These are phyloP conservation scores for Termitomyces sp. DNA, from an alignment of 768 basidiomycete genomes.

Conservation along the genomic window DNA sequence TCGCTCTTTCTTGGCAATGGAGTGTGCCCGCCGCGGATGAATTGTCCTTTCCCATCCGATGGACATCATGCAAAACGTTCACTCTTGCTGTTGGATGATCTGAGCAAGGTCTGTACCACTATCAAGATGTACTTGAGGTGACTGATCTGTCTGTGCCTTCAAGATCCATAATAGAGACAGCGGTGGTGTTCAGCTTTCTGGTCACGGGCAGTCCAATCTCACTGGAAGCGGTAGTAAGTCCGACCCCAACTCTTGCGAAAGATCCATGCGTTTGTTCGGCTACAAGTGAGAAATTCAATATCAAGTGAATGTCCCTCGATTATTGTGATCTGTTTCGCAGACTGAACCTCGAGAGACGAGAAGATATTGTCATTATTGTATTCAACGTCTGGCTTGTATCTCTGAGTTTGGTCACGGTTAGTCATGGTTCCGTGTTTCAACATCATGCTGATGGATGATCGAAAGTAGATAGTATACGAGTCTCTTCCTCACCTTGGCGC, in stretches of 20 bases:
- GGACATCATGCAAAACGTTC: not conserved
- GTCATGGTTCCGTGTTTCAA: slow-evolving; percentile 8
- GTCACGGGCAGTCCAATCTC: not conserved
- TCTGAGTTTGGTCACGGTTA: slow-evolving; percentile 39
- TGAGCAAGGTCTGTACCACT: not conserved
- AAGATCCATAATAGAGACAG: not conserved
- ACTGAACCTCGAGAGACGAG: slow-evolving; percentile 34
- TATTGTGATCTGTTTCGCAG: slow-evolving; percentile 14
- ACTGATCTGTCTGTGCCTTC: not conserved
- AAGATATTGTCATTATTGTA: slow-evolving; percentile 39
- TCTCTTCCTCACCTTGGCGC: slow-evolving; percentile 48
- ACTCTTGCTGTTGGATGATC: not conserved
- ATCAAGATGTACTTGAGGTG: not conserved
- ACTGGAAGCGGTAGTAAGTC: not conserved
- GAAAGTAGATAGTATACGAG: slow-evolving; percentile 39
- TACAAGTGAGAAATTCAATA: slow-evolving; percentile 29
- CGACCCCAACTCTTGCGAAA: not conserved
- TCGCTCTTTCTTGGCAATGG: not conserved
- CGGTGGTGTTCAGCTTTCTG: too few relatives aligned
- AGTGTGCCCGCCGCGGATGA: not conserved
- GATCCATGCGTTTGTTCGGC: slow-evolving; percentile 12
- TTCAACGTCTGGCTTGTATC: slow-evolving; percentile 45
- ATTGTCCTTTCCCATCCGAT: not conserved
- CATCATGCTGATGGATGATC: not conserved
- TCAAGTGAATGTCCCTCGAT: not conserved